Conservation (phyloP, 2,329 filamentous ascomycete species). For the Sodiomyces alkalinus region DNA sequence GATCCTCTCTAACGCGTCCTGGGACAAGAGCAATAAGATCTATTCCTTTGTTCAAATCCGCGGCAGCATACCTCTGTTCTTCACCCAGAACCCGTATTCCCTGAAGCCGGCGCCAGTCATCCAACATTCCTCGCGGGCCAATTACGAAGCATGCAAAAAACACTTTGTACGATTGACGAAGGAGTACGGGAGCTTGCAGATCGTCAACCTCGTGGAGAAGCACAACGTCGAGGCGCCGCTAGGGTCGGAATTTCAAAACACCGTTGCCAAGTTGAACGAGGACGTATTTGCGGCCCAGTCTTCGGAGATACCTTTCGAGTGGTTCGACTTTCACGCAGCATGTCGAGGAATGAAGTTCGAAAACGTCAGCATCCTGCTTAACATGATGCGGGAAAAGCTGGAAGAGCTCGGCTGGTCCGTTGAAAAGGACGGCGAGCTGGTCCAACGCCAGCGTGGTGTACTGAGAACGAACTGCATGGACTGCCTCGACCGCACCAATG, state of each 20-base stretch:
- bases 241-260: conserved; percentile 61
- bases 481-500: conserved; percentile 89
- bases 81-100: conserved; percentile 86
- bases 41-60: conserved; percentile 80
- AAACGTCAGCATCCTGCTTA: conserved; percentile 70
- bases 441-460: conserved; percentile 51
- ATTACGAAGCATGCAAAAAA: conserved; percentile 59
- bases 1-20: conserved; percentile 59
- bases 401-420: conserved; percentile 59
- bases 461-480: conserved; percentile 98
- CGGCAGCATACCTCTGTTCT: conserved; percentile 88
- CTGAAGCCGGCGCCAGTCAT: conserved; percentile 75
- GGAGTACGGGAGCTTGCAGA: conserved; percentile 63
- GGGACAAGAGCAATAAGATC: conserved; percentile 44
- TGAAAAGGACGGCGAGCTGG: conserved; percentile 25
- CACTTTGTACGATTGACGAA: conserved; percentile 60
- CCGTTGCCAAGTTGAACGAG: conserved; percentile 51
- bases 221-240: conserved; percentile 68
- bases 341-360: conserved; percentile 97
- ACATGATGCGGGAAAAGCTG: conserved; percentile 52
- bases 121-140: conserved; percentile 67
- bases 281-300: conserved; percentile 28
- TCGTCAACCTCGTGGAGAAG: conserved; percentile 78
- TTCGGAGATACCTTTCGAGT: conserved; percentile 56
- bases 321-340: conserved; percentile 92